These are phyloP conservation scores for Ceratocystis variospora DNA, from an alignment of 2,329 filamentous ascomycete genomes.

Conservation along the genomic window DNA sequence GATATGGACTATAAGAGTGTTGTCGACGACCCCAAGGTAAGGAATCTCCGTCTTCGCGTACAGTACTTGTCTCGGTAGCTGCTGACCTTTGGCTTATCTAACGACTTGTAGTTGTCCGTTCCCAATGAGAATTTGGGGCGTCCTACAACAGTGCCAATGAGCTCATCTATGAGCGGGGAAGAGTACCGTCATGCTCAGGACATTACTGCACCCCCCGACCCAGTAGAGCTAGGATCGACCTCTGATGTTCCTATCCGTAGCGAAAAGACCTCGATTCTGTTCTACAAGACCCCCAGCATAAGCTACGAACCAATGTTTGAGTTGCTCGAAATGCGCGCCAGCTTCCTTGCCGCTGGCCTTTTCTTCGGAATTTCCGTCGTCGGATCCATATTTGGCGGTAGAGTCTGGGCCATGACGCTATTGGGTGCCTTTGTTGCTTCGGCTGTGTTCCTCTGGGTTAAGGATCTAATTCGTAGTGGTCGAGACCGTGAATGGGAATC, in stretches of 20 bases:
- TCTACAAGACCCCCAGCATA: conserved; percentile 83
- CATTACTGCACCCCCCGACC: conserved; percentile 79
- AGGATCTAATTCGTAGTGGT: conserved; percentile 71
- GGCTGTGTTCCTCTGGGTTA: conserved; percentile 78
- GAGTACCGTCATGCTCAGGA: conserved; percentile 82
- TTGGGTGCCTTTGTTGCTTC: conserved; percentile 57
- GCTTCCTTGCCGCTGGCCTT: conserved; percentile 54
- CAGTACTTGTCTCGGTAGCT: not conserved
- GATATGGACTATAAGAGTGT: conserved; percentile 53
- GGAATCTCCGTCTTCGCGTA: not conserved
- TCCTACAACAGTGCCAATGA: conserved; percentile 56
- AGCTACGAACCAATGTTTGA: conserved; percentile 82
- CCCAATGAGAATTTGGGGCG: conserved; percentile 82
- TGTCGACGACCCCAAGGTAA: conserved; percentile 57
- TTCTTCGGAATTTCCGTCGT: conserved; percentile 61
- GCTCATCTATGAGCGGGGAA: conserved; percentile 54
- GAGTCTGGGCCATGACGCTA: conserved; percentile 61
- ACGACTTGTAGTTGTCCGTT: conserved; percentile 49
- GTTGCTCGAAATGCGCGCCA: conserved; percentile 60
- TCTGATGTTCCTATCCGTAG: conserved; percentile 91
- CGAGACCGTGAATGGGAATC: conserved; percentile 76
- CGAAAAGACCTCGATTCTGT: conserved; percentile 91
- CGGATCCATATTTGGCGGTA: conserved; percentile 67
- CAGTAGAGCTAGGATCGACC: conserved; percentile 65
- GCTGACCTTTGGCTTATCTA: not conserved